phyloP scores from a whole-genome alignment of 2,329 filamentous ascomycete species.

The Metarhizium rileyi region DNA sequence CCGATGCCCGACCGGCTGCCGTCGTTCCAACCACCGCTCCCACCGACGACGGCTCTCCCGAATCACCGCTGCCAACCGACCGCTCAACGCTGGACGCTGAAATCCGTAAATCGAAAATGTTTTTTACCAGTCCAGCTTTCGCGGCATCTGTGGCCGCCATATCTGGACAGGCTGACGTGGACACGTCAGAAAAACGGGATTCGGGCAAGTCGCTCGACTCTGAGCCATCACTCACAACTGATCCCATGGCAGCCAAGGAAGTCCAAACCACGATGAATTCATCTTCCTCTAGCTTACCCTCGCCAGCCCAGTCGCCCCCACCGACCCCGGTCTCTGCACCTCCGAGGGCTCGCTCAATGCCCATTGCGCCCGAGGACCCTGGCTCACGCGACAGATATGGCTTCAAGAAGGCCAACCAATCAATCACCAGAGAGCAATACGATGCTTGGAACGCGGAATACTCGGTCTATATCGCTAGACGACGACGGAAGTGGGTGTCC shows the following conservation, averaged over 20 bases:
- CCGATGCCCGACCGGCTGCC: not conserved
- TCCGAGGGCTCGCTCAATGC: slow-evolving; percentile 18
- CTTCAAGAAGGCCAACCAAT: slow-evolving; percentile 79
- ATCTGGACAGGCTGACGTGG: slow-evolving; percentile 19
- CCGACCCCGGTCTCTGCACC: slow-evolving; percentile 9
- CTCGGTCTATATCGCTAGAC: slow-evolving; percentile 60
- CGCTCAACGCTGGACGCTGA: slow-evolving; percentile 26
- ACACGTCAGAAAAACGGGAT: slow-evolving; percentile 33
- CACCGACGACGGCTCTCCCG: slow-evolving; percentile 11
- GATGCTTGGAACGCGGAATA: slow-evolving; percentile 74
- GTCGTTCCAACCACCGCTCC: slow-evolving; percentile 4
- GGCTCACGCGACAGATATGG: slow-evolving; percentile 70
- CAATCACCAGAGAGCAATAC: slow-evolving; percentile 67
- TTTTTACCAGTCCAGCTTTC: slow-evolving; percentile 29
- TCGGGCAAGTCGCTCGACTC: slow-evolving; percentile 40
- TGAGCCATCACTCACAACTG: slow-evolving; percentile 18
- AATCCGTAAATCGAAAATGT: slow-evolving; percentile 29
- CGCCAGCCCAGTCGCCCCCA: slow-evolving; percentile 8
- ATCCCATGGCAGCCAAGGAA: slow-evolving; percentile 11
- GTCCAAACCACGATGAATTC: not conserved
- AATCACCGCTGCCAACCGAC: slow-evolving; percentile 11
- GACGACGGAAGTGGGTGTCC: slow-evolving; percentile 72
- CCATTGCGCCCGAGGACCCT: slow-evolving; percentile 36
- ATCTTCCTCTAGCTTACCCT: slow-evolving; percentile 8
- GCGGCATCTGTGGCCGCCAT: slow-evolving; percentile 30